phyloP scores from a whole-genome alignment of 768 basidiomycete genomes.

The Lactifluus volemus region DNA sequence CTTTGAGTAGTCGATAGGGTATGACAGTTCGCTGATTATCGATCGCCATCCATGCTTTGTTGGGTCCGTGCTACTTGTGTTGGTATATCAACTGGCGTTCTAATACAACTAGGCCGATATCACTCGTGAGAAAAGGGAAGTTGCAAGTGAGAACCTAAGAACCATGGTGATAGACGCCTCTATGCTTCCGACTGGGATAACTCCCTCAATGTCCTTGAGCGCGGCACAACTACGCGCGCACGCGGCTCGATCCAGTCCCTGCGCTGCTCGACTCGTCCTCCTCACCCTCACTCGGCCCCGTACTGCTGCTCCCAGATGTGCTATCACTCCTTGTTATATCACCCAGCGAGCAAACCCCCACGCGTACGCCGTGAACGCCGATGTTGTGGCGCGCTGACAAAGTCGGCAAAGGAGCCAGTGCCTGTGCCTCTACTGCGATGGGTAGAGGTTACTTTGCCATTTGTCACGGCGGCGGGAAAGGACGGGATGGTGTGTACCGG shows the following conservation, averaged over 20 bases:
- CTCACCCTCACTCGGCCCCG: constrained; percentile 33
- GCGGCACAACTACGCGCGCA: not conserved
- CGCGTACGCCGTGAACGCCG: constrained; percentile 16
- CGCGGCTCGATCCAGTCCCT: constrained; percentile 7
- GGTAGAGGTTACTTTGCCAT: not conserved
- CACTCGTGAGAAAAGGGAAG: not conserved
- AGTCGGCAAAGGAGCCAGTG: constrained; percentile 48
- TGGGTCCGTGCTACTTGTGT: not conserved
- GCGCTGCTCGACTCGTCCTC: constrained; percentile 24
- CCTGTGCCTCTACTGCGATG: constrained; percentile 29
- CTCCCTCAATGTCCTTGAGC: not conserved
- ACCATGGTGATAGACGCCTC: not conserved
- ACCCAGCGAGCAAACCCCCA: constrained; percentile 21
- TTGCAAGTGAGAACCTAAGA: constrained; percentile 7
- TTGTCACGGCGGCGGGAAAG: constrained; percentile 1
- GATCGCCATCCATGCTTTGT: not conserved
- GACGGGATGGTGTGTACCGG: constrained; percentile 41
- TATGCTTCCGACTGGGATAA: not conserved
- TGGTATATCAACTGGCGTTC: not conserved
- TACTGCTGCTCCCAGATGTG: constrained; percentile 23
- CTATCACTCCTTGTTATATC: constrained; percentile 15
- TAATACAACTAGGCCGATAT: constrained; percentile 4
- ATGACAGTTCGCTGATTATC: not conserved
- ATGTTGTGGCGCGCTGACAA: constrained; percentile 45
- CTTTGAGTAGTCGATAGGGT: not conserved